Evolutionary conservation across 495 filamentous ascomycete species (phyloP), one percentile per base, ranked within the genome.

Genomic region (Sphaerosporella brunnea): DNA sequence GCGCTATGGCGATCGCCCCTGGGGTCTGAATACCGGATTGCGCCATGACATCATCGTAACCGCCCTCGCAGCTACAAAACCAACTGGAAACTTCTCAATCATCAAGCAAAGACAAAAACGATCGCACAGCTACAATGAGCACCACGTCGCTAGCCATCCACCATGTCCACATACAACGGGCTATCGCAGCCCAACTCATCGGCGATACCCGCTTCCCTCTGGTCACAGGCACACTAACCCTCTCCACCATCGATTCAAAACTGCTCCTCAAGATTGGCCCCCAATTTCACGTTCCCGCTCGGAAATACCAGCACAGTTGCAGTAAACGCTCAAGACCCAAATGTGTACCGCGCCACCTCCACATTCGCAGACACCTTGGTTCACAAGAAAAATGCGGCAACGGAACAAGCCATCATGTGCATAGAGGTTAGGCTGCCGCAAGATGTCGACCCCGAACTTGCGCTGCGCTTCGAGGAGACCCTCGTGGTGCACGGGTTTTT

Each of bases 401-500:
- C 18, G 9, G 8, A 9, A 18, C 35, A 7, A 37, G 8, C 35
- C 35, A 37, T 18, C 35, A 15, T 15, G 9, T 8, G 4, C 7
- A 18, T 37, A 5, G 28, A 32, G 28, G 13, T 32, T 13, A 13
- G 7, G 8, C 19, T 43, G 9, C 40, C 40, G 1, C 40, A 19
- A 18, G 37, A 19, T 18, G 19, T 45, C 47, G 3, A 26, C 20
- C 8, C 30, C 42, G 41, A 24, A 3, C 10, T 16, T 23, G 32
- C 25, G 26, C 53, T 21, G 36, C 35, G 13, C 19, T 51, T 56
- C 25, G 50, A 45, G 48, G 16, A 38, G 21, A 19, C 56, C 8
- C 25, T 58, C 16, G 46, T 43, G 3, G 24, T 18, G 8, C 34
- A 58, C 26, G 47, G 50, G 2, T 58, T 56, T 24, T 43, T 56